Percentiles rank a stretch among this genome's conserved stretches.
Evolutionary conservation across 169 alveolate genomes (phyloP).

Genomic region (Cryptosporidium canis): DNA sequence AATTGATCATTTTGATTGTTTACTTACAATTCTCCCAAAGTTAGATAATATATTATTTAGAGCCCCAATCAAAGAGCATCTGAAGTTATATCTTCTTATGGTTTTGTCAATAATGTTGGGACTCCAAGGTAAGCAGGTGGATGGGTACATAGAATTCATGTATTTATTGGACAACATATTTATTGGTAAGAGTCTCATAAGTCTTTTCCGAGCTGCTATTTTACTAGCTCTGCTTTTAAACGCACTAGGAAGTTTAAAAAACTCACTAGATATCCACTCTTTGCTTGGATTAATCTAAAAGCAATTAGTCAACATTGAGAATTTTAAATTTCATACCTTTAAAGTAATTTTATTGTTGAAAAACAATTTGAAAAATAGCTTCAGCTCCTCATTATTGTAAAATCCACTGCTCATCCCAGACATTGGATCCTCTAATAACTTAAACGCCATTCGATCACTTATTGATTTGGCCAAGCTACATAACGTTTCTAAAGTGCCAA

Average conservation of each 20-base stretch:
- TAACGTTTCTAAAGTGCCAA: not conserved
- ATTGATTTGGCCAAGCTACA: not conserved
- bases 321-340: constrained; percentile 3
- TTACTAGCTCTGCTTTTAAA: constrained; percentile 14
- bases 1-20: not conserved
- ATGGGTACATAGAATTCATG: not conserved
- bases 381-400: not conserved
- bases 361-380: not conserved
- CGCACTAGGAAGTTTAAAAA: not conserved
- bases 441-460: not conserved
- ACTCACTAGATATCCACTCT: constrained; percentile 23
- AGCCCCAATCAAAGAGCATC: constrained; percentile 6
- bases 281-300: constrained; percentile 10
- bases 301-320: not conserved
- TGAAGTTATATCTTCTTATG: not conserved
- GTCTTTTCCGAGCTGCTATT: not conserved
- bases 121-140: constrained; percentile 20
- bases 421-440: not conserved
- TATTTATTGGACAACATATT: not conserved
- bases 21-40: constrained; percentile 63
- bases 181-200: not conserved
- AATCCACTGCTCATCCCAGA: constrained; percentile 52
- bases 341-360: not conserved
- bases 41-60: constrained; percentile 7
- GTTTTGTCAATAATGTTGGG: constrained; percentile 26